phyloP scores from a whole-genome alignment of 306 rosid genomes.

The Spatholobus suberectus region DNA sequence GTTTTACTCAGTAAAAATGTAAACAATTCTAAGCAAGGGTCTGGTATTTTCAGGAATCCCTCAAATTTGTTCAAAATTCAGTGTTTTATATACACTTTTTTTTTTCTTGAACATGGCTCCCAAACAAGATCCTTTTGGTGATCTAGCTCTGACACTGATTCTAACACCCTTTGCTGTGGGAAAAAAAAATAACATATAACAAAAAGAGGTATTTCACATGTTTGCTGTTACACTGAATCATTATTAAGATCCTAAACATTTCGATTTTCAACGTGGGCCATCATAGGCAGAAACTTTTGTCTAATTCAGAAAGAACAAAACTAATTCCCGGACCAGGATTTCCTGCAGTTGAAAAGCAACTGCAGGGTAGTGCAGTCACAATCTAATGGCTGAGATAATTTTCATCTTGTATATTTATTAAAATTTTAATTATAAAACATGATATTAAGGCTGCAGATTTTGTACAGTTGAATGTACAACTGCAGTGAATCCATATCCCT shows the following conservation, averaged over 20 bases:
- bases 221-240: not conserved
- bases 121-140: not conserved
- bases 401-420: too few species aligned
- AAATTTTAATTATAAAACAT: too few species aligned
- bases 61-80: not conserved
- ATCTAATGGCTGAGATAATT: too few species aligned
- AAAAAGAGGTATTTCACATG: conserved; percentile 3
- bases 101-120: not conserved
- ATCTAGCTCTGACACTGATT: not conserved
- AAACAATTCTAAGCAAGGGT: not conserved
- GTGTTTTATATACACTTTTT: not conserved
- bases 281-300: not conserved
- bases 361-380: too few species aligned
- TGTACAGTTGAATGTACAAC: too few species aligned
- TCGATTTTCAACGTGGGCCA: not conserved
- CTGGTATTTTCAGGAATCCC: not conserved
- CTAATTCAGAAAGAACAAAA: not conserved
- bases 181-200: not conserved
- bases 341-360: too few species aligned
- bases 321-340: too few species aligned
- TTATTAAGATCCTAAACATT: not conserved
- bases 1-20: not conserved
- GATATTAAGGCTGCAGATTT: too few species aligned
- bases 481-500: too few species aligned
- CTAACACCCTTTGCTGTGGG: not conserved